phyloP scores from a whole-genome alignment of 2,329 filamentous ascomycete genomes.

The Rutstroemia sp. region DNA sequence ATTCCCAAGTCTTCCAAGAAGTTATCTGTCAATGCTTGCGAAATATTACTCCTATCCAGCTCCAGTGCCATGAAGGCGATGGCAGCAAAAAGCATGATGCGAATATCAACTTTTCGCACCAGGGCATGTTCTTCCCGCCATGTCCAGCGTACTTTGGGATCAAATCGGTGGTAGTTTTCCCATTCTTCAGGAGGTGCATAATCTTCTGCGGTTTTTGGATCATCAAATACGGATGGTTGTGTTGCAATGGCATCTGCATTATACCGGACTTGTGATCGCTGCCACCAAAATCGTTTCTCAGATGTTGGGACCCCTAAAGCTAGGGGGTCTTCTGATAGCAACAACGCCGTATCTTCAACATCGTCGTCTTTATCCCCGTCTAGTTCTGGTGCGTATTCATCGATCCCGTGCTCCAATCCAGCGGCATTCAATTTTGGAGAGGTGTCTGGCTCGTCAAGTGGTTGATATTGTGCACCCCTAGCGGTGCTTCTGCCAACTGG shows the following conservation, averaged over 20 bases:
- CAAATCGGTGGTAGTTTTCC: conserved; percentile 34
- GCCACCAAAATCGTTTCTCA: conserved; percentile 21
- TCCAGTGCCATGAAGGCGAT: conserved; percentile 56
- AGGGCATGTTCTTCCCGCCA: conserved; percentile 30
- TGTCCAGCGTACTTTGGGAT: conserved; percentile 33
- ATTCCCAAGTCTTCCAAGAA: conserved; percentile 47
- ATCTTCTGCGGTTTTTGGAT: conserved; percentile 15
- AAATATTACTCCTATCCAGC: conserved; percentile 52
- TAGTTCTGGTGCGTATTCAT: neutral
- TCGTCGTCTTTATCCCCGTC: conserved; percentile 10
- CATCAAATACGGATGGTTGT: conserved; percentile 23
- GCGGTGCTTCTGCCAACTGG: neutral
- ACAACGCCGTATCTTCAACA: neutral
- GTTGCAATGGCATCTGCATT: conserved; percentile 20
- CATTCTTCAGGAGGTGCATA: conserved; percentile 26
- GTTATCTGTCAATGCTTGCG: conserved; percentile 53
- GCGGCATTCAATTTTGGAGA: conserved; percentile 40
- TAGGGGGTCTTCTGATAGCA: conserved; percentile 4
- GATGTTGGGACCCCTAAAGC: conserved; percentile 14
- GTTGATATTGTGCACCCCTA: neutral
- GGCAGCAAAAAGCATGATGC: conserved; percentile 31
- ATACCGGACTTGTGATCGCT: conserved; percentile 17
- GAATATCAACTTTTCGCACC: conserved; percentile 26
- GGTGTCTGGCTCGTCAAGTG: neutral
- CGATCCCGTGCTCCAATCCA: conserved; percentile 31